Evolutionary conservation across 108 stramenopile genomes (phyloP).

Genomic region (Skeletonema potamos): DNA sequence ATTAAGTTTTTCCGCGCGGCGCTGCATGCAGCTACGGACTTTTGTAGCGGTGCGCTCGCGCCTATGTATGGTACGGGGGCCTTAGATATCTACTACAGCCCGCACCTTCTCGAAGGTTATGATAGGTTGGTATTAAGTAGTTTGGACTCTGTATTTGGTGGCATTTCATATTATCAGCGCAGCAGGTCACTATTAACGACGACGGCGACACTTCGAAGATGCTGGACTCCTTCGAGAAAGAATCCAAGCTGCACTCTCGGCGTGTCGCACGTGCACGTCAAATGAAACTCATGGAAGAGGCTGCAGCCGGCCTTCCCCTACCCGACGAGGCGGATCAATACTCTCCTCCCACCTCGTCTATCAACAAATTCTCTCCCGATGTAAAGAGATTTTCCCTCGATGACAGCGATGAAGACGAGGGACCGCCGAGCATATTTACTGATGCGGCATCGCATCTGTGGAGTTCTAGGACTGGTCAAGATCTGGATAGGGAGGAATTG

Average conservation of each 20-base stretch:
- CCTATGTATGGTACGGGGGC: no score
- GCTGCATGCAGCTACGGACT: no score
- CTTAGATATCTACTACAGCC: no score
- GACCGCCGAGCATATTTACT: neutral
- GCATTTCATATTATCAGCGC: no score
- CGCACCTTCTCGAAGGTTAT: no score
- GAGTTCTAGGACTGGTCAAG: neutral
- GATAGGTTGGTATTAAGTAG: no score
- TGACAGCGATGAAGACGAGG: conserved; percentile 11
- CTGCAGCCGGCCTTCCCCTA: conserved; percentile 27
- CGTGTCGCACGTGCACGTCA: conserved; percentile 32
- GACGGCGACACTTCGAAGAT: no score
- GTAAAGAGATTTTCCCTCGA: conserved; percentile 1
- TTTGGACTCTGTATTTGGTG: no score
- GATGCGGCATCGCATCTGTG: neutral
- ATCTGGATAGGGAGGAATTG: conserved; percentile 13
- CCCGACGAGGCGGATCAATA: neutral
- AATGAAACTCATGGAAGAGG: conserved; percentile 49
- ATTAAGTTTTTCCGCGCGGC: no score
- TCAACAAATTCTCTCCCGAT: neutral
- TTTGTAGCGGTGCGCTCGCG: no score
- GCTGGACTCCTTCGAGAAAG: conserved; percentile 45
- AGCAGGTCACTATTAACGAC: no score
- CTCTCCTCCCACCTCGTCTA: neutral
- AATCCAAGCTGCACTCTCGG: conserved; percentile 32